phyloP scores from a whole-genome alignment of 495 filamentous ascomycete genomes.

The Diplogelasinospora grovesii region DNA sequence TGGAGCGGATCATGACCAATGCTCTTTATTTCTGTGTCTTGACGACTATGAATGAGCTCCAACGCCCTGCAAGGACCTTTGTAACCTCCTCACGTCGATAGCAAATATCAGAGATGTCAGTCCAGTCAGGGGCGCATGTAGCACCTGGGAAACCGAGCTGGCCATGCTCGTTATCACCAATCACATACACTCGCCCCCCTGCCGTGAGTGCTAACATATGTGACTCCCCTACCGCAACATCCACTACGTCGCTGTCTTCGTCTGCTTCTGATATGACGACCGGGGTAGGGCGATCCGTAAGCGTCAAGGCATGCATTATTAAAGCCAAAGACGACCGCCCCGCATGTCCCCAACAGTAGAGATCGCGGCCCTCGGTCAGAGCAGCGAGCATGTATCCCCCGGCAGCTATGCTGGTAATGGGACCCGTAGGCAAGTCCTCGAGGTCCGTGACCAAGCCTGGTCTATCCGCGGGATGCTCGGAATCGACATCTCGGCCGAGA shows the following conservation, averaged over 20 bases:
- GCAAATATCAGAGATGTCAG: too few species aligned
- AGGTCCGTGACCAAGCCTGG: conserved; percentile 44
- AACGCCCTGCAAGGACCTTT: conserved; percentile 40
- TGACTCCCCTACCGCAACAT: conserved; percentile 51
- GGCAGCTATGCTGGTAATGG: conserved; percentile 45
- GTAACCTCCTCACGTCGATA: conserved; percentile 25
- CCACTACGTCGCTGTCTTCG: conserved; percentile 39
- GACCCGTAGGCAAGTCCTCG: conserved; percentile 41
- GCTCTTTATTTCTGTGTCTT: conserved; percentile 9
- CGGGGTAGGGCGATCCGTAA: conserved; percentile 25
- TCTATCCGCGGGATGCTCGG: conserved; percentile 25
- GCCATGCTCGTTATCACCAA: conserved; percentile 50
- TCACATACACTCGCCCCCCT: conserved; percentile 45
- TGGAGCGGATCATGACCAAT: too few species aligned
- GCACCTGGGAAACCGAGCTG: conserved; percentile 46
- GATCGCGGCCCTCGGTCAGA: conserved; percentile 48
- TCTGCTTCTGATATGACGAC: too few species aligned
- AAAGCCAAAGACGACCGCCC: conserved; percentile 3
- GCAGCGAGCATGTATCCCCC: conserved; percentile 53
- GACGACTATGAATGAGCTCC: conserved; percentile 38
- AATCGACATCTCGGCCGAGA: conserved; percentile 36
- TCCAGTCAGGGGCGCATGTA: conserved; percentile 22
- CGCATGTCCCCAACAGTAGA: conserved; percentile 58
- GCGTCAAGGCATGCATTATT: conserved; percentile 7
- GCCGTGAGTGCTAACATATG: conserved; percentile 52